Evolutionary conservation across 768 basidiomycete species (phyloP).

Genomic region (Lanmaoa rubissima): DNA sequence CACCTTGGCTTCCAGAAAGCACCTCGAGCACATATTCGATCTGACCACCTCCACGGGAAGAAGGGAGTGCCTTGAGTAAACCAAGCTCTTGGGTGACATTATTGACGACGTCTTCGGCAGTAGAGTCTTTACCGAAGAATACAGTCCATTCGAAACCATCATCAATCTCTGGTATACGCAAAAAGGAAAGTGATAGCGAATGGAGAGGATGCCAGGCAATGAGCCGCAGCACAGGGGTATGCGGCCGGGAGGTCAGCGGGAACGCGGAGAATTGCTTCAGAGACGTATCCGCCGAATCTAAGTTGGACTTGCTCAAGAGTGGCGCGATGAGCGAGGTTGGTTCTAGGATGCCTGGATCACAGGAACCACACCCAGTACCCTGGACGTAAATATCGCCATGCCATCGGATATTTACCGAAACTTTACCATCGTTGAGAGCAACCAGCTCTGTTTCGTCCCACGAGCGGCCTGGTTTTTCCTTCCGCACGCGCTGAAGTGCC

Average conservation of each 20-base stretch:
- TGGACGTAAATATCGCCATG: constrained; percentile 12
- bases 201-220: constrained; percentile 67
- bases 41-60: constrained; percentile 59
- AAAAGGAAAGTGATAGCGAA: constrained; percentile 51
- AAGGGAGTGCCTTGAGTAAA: constrained; percentile 58
- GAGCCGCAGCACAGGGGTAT: constrained; percentile 63
- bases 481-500: constrained; percentile 66
- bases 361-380: background rate
- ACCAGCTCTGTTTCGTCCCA: constrained; percentile 76
- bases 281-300: constrained; percentile 24
- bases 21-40: constrained; percentile 78
- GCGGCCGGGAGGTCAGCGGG: constrained; percentile 64
- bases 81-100: constrained; percentile 62
- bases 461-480: constrained; percentile 53
- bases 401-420: background rate
- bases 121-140: constrained; percentile 59
- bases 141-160: constrained; percentile 67
- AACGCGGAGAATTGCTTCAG: constrained; percentile 68
- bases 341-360: constrained; percentile 47
- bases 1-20: constrained; percentile 50
- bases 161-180: constrained; percentile 73
- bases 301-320: constrained; percentile 43
- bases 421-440: constrained; percentile 61
- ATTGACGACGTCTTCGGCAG: constrained; percentile 54
- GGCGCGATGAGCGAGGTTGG: constrained; percentile 48